Percentiles rank a stretch among this genome's conserved stretches.
phyloP scores from a whole-genome alignment of 1,284 basidiomycete genomes.

The Trichosporon sp. region DNA sequence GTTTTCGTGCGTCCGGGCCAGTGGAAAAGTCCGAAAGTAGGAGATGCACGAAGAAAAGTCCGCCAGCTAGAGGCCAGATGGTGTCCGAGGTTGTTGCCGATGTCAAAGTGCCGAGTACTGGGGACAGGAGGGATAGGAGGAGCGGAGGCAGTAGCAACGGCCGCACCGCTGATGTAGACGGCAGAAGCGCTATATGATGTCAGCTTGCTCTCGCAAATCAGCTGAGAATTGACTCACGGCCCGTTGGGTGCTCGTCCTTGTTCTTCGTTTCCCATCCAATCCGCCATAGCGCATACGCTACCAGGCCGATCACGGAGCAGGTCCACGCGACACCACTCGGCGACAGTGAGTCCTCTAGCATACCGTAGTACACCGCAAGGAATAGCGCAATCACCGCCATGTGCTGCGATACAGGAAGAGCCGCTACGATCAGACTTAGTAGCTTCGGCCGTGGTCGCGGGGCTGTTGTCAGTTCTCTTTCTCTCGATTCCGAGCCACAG shows the following conservation, averaged over 20 bases:
- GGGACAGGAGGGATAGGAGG: conserved; percentile 79
- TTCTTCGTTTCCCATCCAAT: conserved; percentile 10
- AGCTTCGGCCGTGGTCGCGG: conserved; percentile 50
- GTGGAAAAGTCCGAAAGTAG: conserved; percentile 63
- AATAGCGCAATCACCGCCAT: conserved; percentile 74
- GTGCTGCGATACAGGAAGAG: conserved; percentile 79
- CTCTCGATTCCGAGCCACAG: neutral
- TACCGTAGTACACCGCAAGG: conserved; percentile 67
- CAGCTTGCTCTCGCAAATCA: neutral
- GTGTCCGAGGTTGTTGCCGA: conserved; percentile 93
- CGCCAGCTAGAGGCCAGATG: conserved; percentile 83
- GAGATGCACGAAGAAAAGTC: conserved; percentile 60
- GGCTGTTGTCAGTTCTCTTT: conserved; percentile 18
- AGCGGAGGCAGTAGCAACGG: conserved; percentile 73
- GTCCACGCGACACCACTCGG: conserved; percentile 65
- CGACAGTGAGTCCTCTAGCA: conserved; percentile 61
- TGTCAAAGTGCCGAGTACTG: conserved; percentile 84
- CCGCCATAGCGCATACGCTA: conserved; percentile 58
- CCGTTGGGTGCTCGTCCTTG: neutral
- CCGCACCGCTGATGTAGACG: conserved; percentile 33
- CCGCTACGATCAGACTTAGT: conserved; percentile 63
- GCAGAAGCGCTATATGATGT: conserved; percentile 51
- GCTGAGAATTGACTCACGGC: conserved; percentile 11
- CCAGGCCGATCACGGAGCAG: conserved; percentile 61
- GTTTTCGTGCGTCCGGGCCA: conserved; percentile 34